A percentile compares a stretch with the other conserved stretches of the same genome.
phyloP scores from a whole-genome alignment of 83 land plant species.

The Thuja plicata region DNA sequence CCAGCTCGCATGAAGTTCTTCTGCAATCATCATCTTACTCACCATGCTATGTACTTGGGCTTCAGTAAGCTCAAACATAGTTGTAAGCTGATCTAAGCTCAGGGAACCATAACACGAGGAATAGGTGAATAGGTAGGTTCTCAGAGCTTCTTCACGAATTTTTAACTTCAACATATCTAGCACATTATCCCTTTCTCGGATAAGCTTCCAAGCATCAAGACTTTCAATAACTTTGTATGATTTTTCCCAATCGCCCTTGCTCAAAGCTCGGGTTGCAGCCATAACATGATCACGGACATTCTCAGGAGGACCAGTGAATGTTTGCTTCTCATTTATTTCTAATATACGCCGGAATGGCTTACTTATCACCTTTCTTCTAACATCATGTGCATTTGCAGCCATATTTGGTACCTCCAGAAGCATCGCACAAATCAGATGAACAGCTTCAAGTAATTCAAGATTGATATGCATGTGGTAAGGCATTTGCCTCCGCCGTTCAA shows the following conservation, averaged over 20 bases:
- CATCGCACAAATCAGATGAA: conserved; percentile 60
- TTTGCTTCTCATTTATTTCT: conserved; percentile 76
- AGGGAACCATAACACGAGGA: conserved; percentile 72
- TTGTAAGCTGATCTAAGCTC: conserved; percentile 74
- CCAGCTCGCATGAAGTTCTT: no score
- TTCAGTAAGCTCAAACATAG: conserved; percentile 77
- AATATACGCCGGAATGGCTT: conserved; percentile 72
- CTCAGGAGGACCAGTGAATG: conserved; percentile 86
- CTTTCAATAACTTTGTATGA: conserved; percentile 71
- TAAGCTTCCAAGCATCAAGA: conserved; percentile 81
- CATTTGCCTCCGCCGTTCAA: conserved; percentile 90
- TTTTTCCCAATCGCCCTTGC: conserved; percentile 71
- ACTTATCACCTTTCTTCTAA: conserved; percentile 69
- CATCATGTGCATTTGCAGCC: conserved; percentile 69
- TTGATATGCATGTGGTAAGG: conserved; percentile 98
- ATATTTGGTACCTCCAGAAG: conserved; percentile 69
- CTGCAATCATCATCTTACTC: no score
- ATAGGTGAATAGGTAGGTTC: conserved; percentile 80
- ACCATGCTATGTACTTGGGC: no score
- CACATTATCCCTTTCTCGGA: conserved; percentile 53
- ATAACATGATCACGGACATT: conserved; percentile 89
- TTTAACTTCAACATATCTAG: conserved; percentile 74
- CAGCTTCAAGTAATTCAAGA: conserved; percentile 51
- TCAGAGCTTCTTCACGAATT: conserved; percentile 91
- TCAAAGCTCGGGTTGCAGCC: conserved; percentile 73